Evolutionary conservation across 2,329 filamentous ascomycete species (phyloP), one percentile per base, ranked within the genome.

Genomic region (Colletotrichum falcatum): DNA sequence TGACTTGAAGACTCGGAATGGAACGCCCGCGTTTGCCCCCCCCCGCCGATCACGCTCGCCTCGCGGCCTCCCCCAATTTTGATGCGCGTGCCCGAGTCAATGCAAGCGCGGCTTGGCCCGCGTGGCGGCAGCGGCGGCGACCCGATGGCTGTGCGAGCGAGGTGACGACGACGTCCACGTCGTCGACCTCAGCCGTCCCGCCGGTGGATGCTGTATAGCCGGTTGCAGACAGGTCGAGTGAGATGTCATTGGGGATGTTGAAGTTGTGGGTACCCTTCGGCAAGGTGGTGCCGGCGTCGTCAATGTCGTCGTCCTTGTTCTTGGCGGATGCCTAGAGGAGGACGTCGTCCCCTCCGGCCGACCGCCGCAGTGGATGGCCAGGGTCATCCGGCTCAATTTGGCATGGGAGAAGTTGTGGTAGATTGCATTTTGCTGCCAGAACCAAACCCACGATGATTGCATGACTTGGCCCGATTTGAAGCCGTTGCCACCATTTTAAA

Each of bases 1-100:
- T 88, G 82, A 61, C 88, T 83, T 26, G 88, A 85, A 55, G 83
- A 82, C 0, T 79, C 83, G 28, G 87, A 81, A 74, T 87, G 82
- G 0, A 82, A 83, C 4, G 83, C 61, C 12, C 23, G 46, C 23
- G 37, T n/a, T 18, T n/a, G 26, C 14, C 20, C 42, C 35, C 49
- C 53, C 62, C 23, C 37, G 65, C 74, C 42, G 2, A 90, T 2
- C 79, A 78, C 0, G 88, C 81, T 1, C 85, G 28, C 65, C 83
- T 85, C 0, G 83, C 79, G 8, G 78, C 81, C 80, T 78, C 81
- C 80, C 79, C 8, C 80, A 82, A 5, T 74, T 72, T 1, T 73
- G 14, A 16, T 39, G 46, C 0, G 79, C 75, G 55, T 82, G 79
- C 2, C 80, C 81, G 55, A 81, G 82, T 66, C 80, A 82, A 70